Conservation (phyloP, 306 rosid genomes). For the Trifolium fragiferum region DNA sequence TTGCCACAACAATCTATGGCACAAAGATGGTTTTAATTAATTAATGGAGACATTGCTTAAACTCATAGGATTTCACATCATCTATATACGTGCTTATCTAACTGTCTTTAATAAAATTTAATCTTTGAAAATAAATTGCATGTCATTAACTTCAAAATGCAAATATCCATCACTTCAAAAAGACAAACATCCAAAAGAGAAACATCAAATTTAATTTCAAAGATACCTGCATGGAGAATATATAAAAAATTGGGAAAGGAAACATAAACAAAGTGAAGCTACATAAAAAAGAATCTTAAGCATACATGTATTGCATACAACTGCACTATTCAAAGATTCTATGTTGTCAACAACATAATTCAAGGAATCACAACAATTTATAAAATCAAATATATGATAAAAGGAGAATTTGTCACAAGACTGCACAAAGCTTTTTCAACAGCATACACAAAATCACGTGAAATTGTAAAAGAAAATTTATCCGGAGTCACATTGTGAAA, state of each 20-base stretch:
- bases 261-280: not conserved
- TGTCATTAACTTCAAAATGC: not conserved
- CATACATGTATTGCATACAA: conserved; percentile 10
- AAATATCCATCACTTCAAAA: not conserved
- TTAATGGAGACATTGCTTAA: not conserved
- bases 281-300: conserved; percentile 23
- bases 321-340: conserved; percentile 8
- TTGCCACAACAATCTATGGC: not conserved
- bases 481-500: conserved; percentile 5
- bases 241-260: not conserved
- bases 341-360: conserved; percentile 14
- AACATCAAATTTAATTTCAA: conserved; percentile 14
- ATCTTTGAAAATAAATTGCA: not conserved
- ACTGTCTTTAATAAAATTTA: not conserved
- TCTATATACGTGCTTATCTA: not conserved
- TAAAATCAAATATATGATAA: conserved; percentile 1
- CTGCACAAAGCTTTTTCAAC: conserved; percentile 9
- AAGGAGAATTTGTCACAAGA: not conserved
- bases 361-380: conserved; percentile 12
- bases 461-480: conserved; percentile 1
- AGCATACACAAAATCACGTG: not conserved
- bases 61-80: not conserved
- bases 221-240: conserved; percentile 1
- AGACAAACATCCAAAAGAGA: not conserved
- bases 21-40: conserved; percentile 2